phyloP scores from a whole-genome alignment of 2,329 filamentous ascomycete species.

The Fusarium palustre region DNA sequence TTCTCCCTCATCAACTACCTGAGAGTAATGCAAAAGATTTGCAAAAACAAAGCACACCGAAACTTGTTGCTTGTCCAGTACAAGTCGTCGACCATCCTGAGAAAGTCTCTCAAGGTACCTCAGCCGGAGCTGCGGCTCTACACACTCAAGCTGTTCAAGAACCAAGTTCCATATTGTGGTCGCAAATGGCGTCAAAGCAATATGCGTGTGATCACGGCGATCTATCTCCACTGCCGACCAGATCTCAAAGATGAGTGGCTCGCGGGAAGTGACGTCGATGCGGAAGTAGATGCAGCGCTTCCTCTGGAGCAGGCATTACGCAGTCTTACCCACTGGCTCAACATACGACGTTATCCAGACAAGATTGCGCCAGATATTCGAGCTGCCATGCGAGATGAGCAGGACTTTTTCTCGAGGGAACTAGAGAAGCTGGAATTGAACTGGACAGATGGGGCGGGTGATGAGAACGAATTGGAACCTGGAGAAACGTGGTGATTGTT shows the following conservation, averaged over 20 bases:
- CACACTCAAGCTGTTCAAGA: constrained; percentile 98
- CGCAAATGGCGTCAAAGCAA: constrained; percentile 98
- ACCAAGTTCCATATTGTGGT: constrained; percentile 96
- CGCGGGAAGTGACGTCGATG: constrained; percentile 89
- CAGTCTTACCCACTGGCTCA: constrained; percentile 94
- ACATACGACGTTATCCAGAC: constrained; percentile 83
- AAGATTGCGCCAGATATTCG: constrained; percentile 73
- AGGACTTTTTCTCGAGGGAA: constrained; percentile 83
- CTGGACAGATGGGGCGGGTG: constrained; percentile 58
- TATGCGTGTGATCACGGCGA: constrained; percentile 98
- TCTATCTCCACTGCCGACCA: constrained; percentile 92
- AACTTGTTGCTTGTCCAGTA: constrained; percentile 95
- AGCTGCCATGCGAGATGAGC: constrained; percentile 74
- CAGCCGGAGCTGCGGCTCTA: constrained; percentile 90
- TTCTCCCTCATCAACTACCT: constrained; percentile 96
- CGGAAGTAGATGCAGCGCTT: constrained; percentile 91
- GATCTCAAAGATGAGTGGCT: constrained; percentile 97
- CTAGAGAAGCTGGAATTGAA: constrained; percentile 75
- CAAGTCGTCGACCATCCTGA: constrained; percentile 91
- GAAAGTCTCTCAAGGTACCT: constrained; percentile 90
- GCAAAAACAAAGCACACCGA: constrained; percentile 93
- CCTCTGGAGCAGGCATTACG: constrained; percentile 91
- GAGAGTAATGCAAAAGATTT: constrained; percentile 96
- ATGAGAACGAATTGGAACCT: constrained; percentile 52
- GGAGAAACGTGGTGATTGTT: constrained; percentile 45